A percentile compares a stretch with the other conserved stretches of the same genome.
Evolutionary conservation across 331 rosid genomes (phyloP).

Genomic region (Cucumis variabilis): DNA sequence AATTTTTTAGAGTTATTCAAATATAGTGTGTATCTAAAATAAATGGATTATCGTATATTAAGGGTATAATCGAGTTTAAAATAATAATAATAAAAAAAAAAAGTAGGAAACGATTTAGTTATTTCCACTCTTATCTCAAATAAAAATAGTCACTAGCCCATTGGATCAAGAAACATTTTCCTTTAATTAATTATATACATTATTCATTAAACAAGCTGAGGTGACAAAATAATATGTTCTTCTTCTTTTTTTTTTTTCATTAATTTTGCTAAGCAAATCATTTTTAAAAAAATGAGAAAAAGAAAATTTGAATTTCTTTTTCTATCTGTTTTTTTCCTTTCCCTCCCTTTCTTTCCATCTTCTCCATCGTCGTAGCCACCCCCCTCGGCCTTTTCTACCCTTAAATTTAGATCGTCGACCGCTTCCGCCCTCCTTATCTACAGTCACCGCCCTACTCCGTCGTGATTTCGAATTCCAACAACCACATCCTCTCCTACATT

Average conservation of each 20-base stretch:
- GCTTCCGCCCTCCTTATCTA: background rate
- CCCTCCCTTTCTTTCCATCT: background rate
- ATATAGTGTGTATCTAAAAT: no score
- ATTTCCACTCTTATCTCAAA: no score
- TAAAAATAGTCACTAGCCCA: background rate
- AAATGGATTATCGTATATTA: no score
- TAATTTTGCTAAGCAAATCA: background rate
- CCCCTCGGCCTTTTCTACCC: background rate
- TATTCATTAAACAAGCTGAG: background rate
- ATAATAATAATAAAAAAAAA: no score
- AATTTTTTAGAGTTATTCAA: no score
- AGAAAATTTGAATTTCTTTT: background rate
- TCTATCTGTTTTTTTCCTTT: background rate
- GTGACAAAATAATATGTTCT: background rate
- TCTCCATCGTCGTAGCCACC: background rate
- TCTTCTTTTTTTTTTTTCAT: fast-evolving
- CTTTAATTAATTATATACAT: background rate
- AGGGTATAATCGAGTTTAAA: no score
- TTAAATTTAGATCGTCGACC: background rate
- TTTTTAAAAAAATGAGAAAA: background rate
- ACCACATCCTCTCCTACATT: background rate
- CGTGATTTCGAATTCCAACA: background rate
- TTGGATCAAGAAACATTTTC: background rate
- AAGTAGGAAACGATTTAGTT: no score
- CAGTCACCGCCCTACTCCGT: background rate